Conservation (phyloP, 176 grass and related monocot genomes). For the Saccharum officinarum region DNA sequence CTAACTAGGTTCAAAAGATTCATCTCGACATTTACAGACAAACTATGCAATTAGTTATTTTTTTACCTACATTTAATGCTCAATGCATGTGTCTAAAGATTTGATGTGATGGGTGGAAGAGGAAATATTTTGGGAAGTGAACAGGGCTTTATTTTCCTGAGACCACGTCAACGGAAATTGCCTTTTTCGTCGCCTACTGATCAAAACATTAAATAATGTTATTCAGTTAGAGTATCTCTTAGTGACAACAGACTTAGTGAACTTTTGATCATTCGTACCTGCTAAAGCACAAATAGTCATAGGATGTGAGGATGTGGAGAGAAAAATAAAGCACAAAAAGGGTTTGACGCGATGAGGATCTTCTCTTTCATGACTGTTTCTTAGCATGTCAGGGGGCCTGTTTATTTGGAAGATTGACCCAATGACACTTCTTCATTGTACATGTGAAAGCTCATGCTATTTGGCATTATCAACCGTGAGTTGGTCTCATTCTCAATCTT, state of each 20-base stretch:
- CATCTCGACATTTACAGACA: no score
- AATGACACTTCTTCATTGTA: not conserved
- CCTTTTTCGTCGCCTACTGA: not conserved
- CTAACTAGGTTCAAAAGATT: no score
- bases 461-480: not conserved
- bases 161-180: not conserved
- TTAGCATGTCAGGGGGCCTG: not conserved
- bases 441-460: not conserved
- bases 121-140: no score
- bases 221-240: not conserved
- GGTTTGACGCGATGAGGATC: not conserved
- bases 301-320: not conserved
- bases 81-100: no score
- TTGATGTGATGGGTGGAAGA: no score
- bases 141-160: not conserved
- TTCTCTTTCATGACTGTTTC: no score
- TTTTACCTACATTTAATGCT: no score
- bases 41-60: no score
- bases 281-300: not conserved
- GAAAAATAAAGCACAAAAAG: not conserved
- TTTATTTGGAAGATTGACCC: not conserved
- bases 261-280: not conserved
- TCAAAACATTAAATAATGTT: not conserved
- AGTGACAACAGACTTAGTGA: not conserved
- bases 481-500: not conserved